Evolutionary conservation across 768 basidiomycete genomes (phyloP).

Genomic region (Lactarius indigo): DNA sequence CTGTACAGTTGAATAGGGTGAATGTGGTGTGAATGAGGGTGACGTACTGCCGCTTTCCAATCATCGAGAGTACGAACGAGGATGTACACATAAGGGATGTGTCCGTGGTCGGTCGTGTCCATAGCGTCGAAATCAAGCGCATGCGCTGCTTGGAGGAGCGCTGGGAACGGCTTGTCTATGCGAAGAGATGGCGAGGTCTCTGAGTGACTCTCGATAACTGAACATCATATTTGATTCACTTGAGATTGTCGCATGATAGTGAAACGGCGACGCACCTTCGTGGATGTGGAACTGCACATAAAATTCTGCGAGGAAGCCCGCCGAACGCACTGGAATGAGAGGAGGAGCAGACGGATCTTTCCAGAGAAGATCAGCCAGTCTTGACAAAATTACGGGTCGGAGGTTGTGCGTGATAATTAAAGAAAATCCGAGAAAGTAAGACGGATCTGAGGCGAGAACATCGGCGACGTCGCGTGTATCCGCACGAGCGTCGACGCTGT

Average conservation of each 20-base stretch:
- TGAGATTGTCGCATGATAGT: background rate
- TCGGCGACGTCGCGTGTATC: slow-evolving; percentile 53
- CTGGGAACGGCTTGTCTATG: slow-evolving; percentile 86
- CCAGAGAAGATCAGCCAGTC: slow-evolving; percentile 69
- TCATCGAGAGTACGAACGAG: slow-evolving; percentile 78
- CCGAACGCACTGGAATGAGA: slow-evolving; percentile 75
- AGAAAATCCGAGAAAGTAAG: slow-evolving; percentile 60
- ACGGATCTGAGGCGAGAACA: slow-evolving; percentile 53
- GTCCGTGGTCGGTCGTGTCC: slow-evolving; percentile 86
- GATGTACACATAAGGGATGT: slow-evolving; percentile 88
- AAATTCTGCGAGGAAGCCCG: slow-evolving; percentile 89
- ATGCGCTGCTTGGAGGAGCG: slow-evolving; percentile 67
- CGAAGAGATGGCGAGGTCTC: slow-evolving; percentile 72
- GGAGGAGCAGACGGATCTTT: slow-evolving; percentile 52
- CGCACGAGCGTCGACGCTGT: slow-evolving; percentile 70
- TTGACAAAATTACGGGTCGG: slow-evolving; percentile 48
- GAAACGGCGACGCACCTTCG: slow-evolving; percentile 50
- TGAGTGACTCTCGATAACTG: slow-evolving; percentile 88
- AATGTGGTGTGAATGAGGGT: background rate
- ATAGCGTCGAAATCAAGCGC: slow-evolving; percentile 70
- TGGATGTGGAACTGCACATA: slow-evolving; percentile 89
- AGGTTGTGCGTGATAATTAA: slow-evolving; percentile 87
- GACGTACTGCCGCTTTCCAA: slow-evolving; percentile 73
- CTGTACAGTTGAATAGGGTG: slow-evolving; percentile 34
- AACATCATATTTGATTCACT: background rate